A percentile compares a stretch with the other conserved stretches of the same genome.
These are phyloP conservation scores for Fusarium zealandicum DNA, from an alignment of 2,329 filamentous ascomycete species.

Conservation along the genomic window DNA sequence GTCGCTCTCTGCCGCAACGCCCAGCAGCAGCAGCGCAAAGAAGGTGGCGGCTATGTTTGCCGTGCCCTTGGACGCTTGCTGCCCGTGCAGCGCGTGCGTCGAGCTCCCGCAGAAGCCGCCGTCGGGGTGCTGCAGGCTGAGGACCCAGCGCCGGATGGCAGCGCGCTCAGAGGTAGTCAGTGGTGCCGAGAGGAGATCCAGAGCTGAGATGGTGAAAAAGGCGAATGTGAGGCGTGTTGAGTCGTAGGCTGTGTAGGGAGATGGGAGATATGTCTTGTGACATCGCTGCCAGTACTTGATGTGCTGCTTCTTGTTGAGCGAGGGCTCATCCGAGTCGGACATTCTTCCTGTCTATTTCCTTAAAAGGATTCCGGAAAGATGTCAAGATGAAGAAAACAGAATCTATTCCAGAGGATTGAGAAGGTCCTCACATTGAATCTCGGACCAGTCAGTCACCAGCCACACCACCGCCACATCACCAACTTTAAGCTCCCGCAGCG, in stretches of 20 bases:
- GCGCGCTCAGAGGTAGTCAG: constrained; percentile 54
- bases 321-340: constrained; percentile 34
- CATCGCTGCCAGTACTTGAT: constrained; percentile 94
- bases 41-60: constrained; percentile 87
- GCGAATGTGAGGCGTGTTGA: constrained; percentile 88
- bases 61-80: constrained; percentile 55
- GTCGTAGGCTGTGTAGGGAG: constrained; percentile 86
- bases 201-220: constrained; percentile 86
- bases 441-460: constrained; percentile 2
- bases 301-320: constrained; percentile 71
- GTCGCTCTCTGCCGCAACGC: constrained; percentile 55
- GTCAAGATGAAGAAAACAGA: not conserved
- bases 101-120: constrained; percentile 92
- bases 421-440: constrained; percentile 3
- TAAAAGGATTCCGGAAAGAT: not conserved
- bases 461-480: not conserved
- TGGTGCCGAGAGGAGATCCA: constrained; percentile 78
- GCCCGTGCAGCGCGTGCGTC: constrained; percentile 57
- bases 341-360: too few species aligned
- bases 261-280: constrained; percentile 79
- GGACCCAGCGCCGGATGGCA: constrained; percentile 75
- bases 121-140: constrained; percentile 81
- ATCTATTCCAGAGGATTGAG: too few species aligned
- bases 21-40: constrained; percentile 81
- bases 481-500: constrained; percentile 10